Evolutionary conservation across 2,329 filamentous ascomycete species (phyloP).

Genomic region (Sclerotiophoma versabilis): DNA sequence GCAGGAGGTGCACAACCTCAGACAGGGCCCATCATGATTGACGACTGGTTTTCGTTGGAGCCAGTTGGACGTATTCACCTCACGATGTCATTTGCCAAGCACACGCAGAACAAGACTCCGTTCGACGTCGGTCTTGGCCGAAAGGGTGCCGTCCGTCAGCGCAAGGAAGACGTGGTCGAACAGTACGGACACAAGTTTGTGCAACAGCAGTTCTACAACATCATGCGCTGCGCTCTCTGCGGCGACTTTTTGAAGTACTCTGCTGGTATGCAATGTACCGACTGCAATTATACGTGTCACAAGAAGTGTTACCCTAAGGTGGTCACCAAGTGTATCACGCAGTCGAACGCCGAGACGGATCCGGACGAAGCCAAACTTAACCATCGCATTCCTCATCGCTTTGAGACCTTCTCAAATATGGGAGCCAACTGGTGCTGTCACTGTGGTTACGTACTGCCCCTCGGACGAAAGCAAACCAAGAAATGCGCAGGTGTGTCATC

Average conservation of each 20-base stretch:
- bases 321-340: conserved; percentile 99
- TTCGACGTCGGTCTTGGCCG: conserved; percentile 91
- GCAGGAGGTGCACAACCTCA: conserved; percentile 56
- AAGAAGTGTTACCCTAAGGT: conserved; percentile 96
- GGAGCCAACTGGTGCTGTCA: conserved; percentile 99
- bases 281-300: conserved; percentile 99
- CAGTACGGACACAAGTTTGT: conserved; percentile 99
- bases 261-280: conserved; percentile 97
- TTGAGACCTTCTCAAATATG: conserved; percentile 95
- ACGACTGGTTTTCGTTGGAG: conserved; percentile 97
- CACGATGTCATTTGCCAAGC: conserved; percentile 89
- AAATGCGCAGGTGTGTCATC: conserved; percentile 78
- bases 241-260: conserved; percentile 99
- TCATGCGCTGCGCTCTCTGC: conserved; percentile 98
- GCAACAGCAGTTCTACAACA: conserved; percentile 99
- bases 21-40: conserved; percentile 69
- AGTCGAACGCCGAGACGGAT: conserved; percentile 97
- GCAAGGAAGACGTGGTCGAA: conserved; percentile 97
- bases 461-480: conserved; percentile 93
- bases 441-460: conserved; percentile 92
- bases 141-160: conserved; percentile 94
- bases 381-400: conserved; percentile 96
- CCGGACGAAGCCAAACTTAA: conserved; percentile 99
- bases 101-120: conserved; percentile 79
- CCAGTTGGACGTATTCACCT: conserved; percentile 92